Evolutionary conservation across 2,329 filamentous ascomycete species (phyloP), one percentile per base, ranked within the genome.

Genomic region (Zelopaecilomyces penicillatus): DNA sequence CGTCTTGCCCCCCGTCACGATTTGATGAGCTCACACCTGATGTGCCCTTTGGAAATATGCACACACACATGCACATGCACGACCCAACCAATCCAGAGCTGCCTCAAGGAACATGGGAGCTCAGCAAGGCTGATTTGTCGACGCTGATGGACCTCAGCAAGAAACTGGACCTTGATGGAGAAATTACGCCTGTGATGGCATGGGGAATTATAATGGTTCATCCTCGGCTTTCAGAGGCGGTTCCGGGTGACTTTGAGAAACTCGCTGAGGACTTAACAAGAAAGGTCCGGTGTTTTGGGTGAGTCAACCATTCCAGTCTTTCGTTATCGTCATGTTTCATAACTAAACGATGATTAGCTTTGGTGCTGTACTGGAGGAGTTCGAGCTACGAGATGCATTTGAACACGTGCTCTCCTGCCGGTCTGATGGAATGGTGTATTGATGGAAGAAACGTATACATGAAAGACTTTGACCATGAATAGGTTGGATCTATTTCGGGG

Each of bases 101-200:
- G 56, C 74, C 74, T 42, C 80, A 83, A 59, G 80, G 86, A 61
- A 91, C 90, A 41, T 91, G 88, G 68, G 84, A 93, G 59, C 69
- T 93, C 5, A 81, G 76, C 47, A 86, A 84, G 60, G 77, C 76
- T 33, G 87, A 93, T 57, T 74, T 98, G 41, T 71, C 82, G 42
- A 94, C 85, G 43, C 72, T 97, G 43, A 76, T 96, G 48, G 85
- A 95, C 59, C 74, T 96, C 44, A 95, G 88, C 67, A 78, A 82
- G 54, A 81, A 83, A 55, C 74, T 96, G 28, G 83, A 93, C 54
- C 78, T 93, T 2, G 87, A 93, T 49, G 88, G 88, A 42, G 87
- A 94, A 66, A 87, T 97, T 57, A 97, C 91, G 12, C 93, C 93
- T 0, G 86, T 96, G 53, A 95, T 95, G 87, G 90, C 90, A 1